A percentile compares a stretch with the other conserved stretches of the same genome.
These are phyloP conservation scores for Pythium volutum DNA, from an alignment of 352 stramenopile species.

Conservation along the genomic window DNA sequence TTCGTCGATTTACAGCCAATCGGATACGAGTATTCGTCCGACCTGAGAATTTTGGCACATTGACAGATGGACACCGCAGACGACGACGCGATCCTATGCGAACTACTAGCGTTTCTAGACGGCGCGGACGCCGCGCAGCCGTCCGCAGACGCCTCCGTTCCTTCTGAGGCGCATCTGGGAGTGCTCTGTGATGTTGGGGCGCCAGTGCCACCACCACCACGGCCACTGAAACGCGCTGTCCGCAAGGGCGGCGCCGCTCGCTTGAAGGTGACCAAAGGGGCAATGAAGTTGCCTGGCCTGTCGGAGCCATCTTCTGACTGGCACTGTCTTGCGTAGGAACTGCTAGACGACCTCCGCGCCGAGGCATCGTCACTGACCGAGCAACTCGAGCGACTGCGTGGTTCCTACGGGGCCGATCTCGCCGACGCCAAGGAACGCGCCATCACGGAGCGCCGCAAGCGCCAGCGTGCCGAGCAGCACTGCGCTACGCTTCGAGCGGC, in stretches of 20 bases:
- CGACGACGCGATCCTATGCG: conserved; percentile 1
- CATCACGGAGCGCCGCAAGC: conserved; percentile 6
- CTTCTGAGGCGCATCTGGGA: no score
- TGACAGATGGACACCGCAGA: not conserved
- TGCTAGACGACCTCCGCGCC: not conserved
- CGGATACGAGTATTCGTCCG: no score
- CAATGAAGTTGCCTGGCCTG: no score
- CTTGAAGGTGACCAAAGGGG: no score
- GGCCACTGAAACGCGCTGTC: no score
- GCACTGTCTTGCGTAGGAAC: no score
- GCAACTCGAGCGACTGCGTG: conserved; percentile 5
- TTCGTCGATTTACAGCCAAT: no score
- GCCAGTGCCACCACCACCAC: not conserved
- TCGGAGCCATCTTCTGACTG: no score
- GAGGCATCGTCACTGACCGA: not conserved
- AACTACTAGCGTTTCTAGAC: not conserved
- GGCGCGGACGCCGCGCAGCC: not conserved
- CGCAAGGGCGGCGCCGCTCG: no score
- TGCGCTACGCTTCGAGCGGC: not conserved
- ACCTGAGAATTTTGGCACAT: no score
- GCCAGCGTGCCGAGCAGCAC: conserved; percentile 4
- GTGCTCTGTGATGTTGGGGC: not conserved
- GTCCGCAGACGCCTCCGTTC: not conserved
- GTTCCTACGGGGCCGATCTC: not conserved
- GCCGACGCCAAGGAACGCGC: not conserved